Conservation (phyloP, 2,329 filamentous ascomycete species). For the Bretziella fagacearum region DNA sequence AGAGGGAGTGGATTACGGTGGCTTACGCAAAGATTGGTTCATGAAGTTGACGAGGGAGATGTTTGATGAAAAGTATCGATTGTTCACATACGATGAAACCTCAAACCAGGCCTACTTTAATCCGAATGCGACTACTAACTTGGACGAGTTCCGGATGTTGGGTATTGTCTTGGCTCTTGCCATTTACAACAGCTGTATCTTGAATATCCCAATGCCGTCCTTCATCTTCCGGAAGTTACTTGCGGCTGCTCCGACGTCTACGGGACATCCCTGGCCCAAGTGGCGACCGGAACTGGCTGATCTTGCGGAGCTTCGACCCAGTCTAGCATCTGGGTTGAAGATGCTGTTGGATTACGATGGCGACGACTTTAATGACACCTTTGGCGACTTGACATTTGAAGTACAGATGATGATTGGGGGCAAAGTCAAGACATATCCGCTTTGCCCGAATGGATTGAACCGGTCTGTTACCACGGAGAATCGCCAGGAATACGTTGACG, state of each 20-base stretch:
- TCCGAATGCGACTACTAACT: conserved; percentile 72
- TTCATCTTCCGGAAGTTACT: conserved; percentile 82
- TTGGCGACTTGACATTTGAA: conserved; percentile 61
- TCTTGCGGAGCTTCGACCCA: conserved; percentile 63
- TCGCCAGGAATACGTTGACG: conserved; percentile 67
- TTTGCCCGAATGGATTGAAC: conserved; percentile 57
- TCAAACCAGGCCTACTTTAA: conserved; percentile 90
- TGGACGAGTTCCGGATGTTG: conserved; percentile 80
- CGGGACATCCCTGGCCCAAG: conserved; percentile 30
- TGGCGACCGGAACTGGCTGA: conserved; percentile 56
- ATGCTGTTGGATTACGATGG: conserved; percentile 70
- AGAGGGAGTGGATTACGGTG: conserved; percentile 81
- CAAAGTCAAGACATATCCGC: conserved; percentile 44
- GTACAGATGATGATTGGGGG: conserved; percentile 65
- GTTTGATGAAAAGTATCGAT: conserved; percentile 79
- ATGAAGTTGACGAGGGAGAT: conserved; percentile 73
- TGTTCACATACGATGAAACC: conserved; percentile 85
- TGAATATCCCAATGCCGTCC: conserved; percentile 73
- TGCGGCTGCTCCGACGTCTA: conserved; percentile 46
- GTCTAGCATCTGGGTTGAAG: conserved; percentile 56
- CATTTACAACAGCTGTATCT: conserved; percentile 87
- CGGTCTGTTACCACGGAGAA: conserved; percentile 71
- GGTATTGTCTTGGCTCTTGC: conserved; percentile 76
- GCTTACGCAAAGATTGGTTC: conserved; percentile 89
- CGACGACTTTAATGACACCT: conserved; percentile 55